Evolutionary conservation across 148 eudicot species (phyloP), one percentile per base, ranked within the genome.

Genomic region (Rhododendron griersonianum): DNA sequence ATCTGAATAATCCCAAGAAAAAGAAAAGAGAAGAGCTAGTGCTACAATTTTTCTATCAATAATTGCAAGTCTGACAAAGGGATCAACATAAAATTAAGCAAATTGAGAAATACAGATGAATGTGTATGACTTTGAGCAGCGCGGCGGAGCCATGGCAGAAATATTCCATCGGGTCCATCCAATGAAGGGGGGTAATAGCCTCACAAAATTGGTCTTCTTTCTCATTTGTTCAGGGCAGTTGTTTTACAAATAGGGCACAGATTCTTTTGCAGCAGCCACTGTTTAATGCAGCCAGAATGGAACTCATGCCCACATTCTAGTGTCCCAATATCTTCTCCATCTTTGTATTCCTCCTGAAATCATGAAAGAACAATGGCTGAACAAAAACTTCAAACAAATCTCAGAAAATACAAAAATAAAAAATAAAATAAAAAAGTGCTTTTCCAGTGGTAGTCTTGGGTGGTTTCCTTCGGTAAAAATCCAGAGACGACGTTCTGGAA

Each of bases 201-300:
- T 48, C 15, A 33, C 37, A 50, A 28, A 69, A 71, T 50, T 59
- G 74, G 45, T 35, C 44, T 28, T 53, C 28, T 30, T 37, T 86
- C 83, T 89, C 79, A 90, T 74, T 90, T 89, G n/a, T 86, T 86
- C 75, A 96, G 83, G 28, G 89, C 99, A 1, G 96, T 91, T 75
- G 95, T 92, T 90, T 97, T 97, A 90, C 99, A 97, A 85, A 97
- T 95, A 48, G 99, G 99, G 89, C 99, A 97, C 86, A 90, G n/a
- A 61, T 97, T 97, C 89, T 97, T 97, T 84, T 91, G 98, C 69
- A 86, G 81, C 48, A 97, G 92, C 99, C 99, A 97, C 87, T 97
- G 93, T 87, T 95, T 95, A 21, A 97, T 90, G 86, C 99, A 97
- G n/a, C 86, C 91, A 7, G 65, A 79, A 81, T 97, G 99, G 83